Percentiles rank a stretch among this genome's conserved stretches.
phyloP scores from a whole-genome alignment of 805 yeast genomes.

The Diddensiella caesifluorescens region DNA sequence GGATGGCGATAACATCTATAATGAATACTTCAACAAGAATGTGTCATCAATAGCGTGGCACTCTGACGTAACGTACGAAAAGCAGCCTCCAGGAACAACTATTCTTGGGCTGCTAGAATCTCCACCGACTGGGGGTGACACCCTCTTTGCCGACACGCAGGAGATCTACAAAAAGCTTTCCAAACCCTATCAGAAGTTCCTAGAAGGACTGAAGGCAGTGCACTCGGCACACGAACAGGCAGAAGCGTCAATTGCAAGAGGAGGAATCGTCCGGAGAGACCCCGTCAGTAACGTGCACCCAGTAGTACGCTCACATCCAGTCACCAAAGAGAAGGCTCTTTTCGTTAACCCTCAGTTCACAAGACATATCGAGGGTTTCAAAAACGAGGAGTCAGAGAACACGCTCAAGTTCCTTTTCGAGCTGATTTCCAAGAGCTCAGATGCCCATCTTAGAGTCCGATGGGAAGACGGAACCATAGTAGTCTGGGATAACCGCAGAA shows the following conservation, averaged over 20 bases:
- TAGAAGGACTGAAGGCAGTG: conserved; percentile 55
- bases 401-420: conserved; percentile 43
- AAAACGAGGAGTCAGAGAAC: conserved; percentile 56
- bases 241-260: conserved; percentile 31
- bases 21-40: conserved; percentile 11
- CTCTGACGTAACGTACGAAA: conserved; percentile 68
- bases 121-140: conserved; percentile 68
- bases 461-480: conserved; percentile 70
- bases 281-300: conserved; percentile 51
- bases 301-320: conserved; percentile 57
- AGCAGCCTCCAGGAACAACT: conserved; percentile 67
- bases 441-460: conserved; percentile 61
- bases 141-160: conserved; percentile 59
- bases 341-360: conserved; percentile 53
- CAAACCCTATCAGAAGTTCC: conserved; percentile 52
- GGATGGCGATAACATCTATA: conserved; percentile 27
- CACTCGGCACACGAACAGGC: conserved; percentile 58
- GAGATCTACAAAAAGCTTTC: conserved; percentile 71
- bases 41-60: conserved; percentile 47
- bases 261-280: conserved; percentile 40
- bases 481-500: conserved; percentile 72
- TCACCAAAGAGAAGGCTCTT: conserved; percentile 51
- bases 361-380: conserved; percentile 57
- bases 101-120: conserved; percentile 57
- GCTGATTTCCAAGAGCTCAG: conserved; percentile 48